These are phyloP conservation scores for Chaetomium strumarium DNA, from an alignment of 2,329 filamentous ascomycete species.

Conservation along the genomic window DNA sequence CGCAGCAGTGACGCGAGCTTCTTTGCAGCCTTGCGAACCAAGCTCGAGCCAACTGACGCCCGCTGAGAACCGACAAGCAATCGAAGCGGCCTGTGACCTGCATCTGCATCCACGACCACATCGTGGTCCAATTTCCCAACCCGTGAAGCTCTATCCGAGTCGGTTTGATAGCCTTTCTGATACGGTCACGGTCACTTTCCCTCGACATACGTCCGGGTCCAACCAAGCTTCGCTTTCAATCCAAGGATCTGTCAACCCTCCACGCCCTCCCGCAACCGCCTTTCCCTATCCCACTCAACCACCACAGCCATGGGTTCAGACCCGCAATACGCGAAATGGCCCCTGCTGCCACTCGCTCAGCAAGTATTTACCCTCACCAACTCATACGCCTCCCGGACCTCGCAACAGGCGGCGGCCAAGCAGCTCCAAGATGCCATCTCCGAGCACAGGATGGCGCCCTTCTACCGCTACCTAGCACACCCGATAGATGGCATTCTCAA, in stretches of 20 bases:
- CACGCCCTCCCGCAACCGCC: neutral
- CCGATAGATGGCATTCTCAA: conserved; percentile 80
- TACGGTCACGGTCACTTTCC: too few species aligned
- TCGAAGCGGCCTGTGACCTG: conserved; percentile 7
- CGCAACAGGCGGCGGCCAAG: conserved; percentile 67
- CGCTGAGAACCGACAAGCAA: conserved; percentile 1
- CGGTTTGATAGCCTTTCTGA: too few species aligned
- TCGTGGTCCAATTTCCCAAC: neutral
- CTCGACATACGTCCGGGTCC: too few species aligned
- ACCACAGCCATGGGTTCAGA: conserved; percentile 63
- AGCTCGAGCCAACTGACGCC: conserved; percentile 14
- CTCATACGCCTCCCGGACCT: conserved; percentile 58
- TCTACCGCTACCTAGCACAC: conserved; percentile 80
- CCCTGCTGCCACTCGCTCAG: conserved; percentile 73
- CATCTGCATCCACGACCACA: conserved; percentile 7
- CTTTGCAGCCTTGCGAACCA: conserved; percentile 22
- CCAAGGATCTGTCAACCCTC: neutral
- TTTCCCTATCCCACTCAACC: conserved; percentile 5
- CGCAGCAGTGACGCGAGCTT: conserved; percentile 21
- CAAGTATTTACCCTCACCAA: conserved; percentile 85
- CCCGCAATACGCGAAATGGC: conserved; percentile 80
- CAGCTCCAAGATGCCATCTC: conserved; percentile 74
- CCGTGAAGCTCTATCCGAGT: neutral
- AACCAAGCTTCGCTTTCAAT: neutral
- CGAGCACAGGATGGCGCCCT: conserved; percentile 79